Evolutionary conservation across 768 basidiomycete species (phyloP).

Genomic region (Auricularia auricula-judae): DNA sequence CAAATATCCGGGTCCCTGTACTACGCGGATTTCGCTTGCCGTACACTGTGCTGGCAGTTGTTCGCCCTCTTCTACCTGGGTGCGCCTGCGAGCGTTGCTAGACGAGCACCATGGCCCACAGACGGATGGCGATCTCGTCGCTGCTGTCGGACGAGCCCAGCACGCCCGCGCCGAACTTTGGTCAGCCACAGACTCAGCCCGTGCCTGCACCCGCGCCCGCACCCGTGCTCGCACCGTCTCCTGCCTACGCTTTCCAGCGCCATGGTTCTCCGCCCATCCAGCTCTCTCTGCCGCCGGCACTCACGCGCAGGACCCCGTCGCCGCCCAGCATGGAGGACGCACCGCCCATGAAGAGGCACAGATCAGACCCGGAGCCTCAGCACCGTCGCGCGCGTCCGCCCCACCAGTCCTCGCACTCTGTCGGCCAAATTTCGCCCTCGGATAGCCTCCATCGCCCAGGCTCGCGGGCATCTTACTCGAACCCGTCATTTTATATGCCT

Average conservation of each 20-base stretch:
- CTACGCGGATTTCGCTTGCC: too few relatives aligned
- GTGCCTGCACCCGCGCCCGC: not conserved
- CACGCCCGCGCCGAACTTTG: conserved; percentile 2
- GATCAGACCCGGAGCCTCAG: not conserved
- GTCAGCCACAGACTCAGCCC: conserved; percentile 12
- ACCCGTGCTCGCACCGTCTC: not conserved
- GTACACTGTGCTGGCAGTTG: not conserved
- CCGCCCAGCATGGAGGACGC: not conserved
- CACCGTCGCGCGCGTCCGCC: too few relatives aligned
- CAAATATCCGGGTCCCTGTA: too few relatives aligned
- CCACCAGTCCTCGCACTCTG: too few relatives aligned
- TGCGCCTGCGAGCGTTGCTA: not conserved
- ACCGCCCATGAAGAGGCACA: not conserved
- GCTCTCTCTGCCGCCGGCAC: conserved; percentile 6
- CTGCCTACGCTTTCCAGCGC: conserved; percentile 1
- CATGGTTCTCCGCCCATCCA: conserved; percentile 1
- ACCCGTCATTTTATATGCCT: not conserved
- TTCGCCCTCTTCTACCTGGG: not conserved
- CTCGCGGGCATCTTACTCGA: not conserved
- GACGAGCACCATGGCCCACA: conserved; percentile 40
- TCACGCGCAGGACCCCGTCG: not conserved
- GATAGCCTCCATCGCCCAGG: too few relatives aligned
- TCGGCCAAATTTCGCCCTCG: too few relatives aligned
- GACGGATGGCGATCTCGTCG: conserved; percentile 67
- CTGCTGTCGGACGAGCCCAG: conserved; percentile 41